Conservation (phyloP, 2,329 filamentous ascomycete genomes). For the Dothideomycetes sp. region DNA sequence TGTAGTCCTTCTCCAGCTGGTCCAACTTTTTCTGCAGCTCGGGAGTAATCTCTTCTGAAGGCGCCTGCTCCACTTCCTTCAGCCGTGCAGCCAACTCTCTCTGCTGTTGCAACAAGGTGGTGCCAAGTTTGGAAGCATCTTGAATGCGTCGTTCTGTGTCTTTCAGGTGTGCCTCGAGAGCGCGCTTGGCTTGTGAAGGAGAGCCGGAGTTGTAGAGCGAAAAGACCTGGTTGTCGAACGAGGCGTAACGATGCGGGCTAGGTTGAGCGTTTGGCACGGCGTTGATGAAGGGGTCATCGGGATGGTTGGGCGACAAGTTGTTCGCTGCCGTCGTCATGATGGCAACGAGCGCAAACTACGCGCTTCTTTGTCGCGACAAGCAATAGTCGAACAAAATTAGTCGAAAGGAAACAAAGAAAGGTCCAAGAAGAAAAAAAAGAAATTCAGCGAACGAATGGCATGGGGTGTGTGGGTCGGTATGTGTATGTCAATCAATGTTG, state of each 20-base stretch:
- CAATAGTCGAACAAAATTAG: slow-evolving; percentile 3
- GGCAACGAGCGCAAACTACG: not conserved
- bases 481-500: slow-evolving; percentile 5
- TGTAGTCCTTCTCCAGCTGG: slow-evolving; percentile 89
- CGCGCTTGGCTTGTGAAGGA: slow-evolving; percentile 76
- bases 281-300: slow-evolving; percentile 8
- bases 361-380: slow-evolving; percentile 6
- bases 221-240: slow-evolving; percentile 73
- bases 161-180: slow-evolving; percentile 80
- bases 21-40: slow-evolving; percentile 74
- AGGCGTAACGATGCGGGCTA: slow-evolving; percentile 60
- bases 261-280: slow-evolving; percentile 5
- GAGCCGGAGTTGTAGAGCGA: slow-evolving; percentile 66
- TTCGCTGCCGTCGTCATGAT: slow-evolving; percentile 8
- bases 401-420: not conserved
- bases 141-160: slow-evolving; percentile 89
- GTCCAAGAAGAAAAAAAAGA: slow-evolving; percentile 3
- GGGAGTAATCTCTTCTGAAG: slow-evolving; percentile 64
- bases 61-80: slow-evolving; percentile 71
- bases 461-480: slow-evolving; percentile 7
- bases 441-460: slow-evolving; percentile 8
- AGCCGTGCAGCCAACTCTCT: slow-evolving; percentile 73
- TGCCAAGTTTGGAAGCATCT: slow-evolving; percentile 83
- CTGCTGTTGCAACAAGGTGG: slow-evolving; percentile 76
- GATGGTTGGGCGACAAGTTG: slow-evolving; percentile 3